phyloP scores from a whole-genome alignment of 2,329 filamentous ascomycete genomes.

The Fusarium sp. region DNA sequence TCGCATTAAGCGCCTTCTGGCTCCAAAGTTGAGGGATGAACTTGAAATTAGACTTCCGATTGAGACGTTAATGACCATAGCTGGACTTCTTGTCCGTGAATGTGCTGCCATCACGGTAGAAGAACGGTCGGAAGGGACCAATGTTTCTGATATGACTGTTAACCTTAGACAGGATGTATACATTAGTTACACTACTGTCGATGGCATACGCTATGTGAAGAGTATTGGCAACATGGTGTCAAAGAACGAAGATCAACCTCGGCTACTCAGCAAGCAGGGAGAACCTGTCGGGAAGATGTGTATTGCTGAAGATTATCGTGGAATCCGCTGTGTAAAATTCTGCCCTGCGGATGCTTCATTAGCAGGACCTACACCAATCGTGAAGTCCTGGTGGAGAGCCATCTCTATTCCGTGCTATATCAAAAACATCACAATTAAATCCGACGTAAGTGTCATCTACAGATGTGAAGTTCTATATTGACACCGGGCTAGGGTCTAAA shows the following conservation, averaged over 20 bases:
- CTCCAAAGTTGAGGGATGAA: conserved; percentile 6
- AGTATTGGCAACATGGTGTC: conserved; percentile 8
- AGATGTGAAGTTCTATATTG: not conserved
- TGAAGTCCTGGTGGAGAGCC: conserved; percentile 23
- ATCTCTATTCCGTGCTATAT: conserved; percentile 7
- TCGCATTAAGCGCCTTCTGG: conserved; percentile 6
- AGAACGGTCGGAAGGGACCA: conserved; percentile 4
- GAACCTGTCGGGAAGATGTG: conserved; percentile 16
- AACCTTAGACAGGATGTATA: conserved; percentile 18
- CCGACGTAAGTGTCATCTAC: not conserved
- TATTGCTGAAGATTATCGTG: conserved; percentile 32
- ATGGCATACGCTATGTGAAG: conserved; percentile 28
- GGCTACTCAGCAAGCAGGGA: conserved; percentile 7
- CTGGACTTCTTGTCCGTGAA: conserved; percentile 29
- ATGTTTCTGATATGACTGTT: not conserved
- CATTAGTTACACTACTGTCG: not conserved
- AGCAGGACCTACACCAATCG: conserved; percentile 20
- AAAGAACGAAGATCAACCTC: not conserved
- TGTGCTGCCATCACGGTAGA: conserved; percentile 22
- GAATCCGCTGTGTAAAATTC: conserved; percentile 21
- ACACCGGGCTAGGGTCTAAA: conserved; percentile 16
- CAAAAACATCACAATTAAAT: not conserved
- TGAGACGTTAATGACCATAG: conserved; percentile 21
- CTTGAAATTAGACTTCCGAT: conserved; percentile 20
- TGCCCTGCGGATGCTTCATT: conserved; percentile 6